Base-by-base conservation (phyloP, 805 yeast genomes). In the Diddensiella caesifluorescens region DNA sequence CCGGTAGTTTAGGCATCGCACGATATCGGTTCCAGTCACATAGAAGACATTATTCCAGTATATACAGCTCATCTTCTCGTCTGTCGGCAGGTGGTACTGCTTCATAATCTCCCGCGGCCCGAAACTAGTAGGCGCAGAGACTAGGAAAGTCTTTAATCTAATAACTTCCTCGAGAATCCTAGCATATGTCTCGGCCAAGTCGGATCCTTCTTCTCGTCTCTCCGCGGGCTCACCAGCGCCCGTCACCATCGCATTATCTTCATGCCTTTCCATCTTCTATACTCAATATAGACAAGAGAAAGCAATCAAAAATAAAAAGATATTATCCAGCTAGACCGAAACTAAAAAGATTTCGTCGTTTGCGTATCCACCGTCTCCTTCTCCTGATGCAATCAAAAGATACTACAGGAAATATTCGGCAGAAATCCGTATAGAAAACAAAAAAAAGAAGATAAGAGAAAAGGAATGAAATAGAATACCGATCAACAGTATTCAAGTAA, bases 111-210 rank as follows among this genome's bases (percentile, higher is more conserved):
- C 96, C 52, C 82, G 80, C 46, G 79, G 83, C 57, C 80, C 87
- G 95, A 97, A 90, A 55, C 82, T 83, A 3, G 92, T 90, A 0
- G 98, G 97, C 0, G 97, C 97, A 0, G 95, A 86, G 2, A 87
- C 85, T 35, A 90, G 66, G 56, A 90, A 90, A 63, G 16, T 53
- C 45, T 43, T 36, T 34, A 38, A 43, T 7, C 59, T 60, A 56
- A 48, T 56, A 25, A 44, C 43, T 25, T 42, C 57, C 4, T 58
- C 55, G 47, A 61, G 56, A 30, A 51, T 50, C 15, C 41, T 58
- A 28, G 64, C 49, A 55, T 41, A 54, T 44, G 39, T 23, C 30
- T 33, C 22, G 6, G 31, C 39, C 30, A 38, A 20, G 26, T 34
- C 26, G 21, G 18, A 12, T 12, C 36, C 21, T 32, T 10, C 12